A percentile compares a stretch with the other conserved stretches of the same genome.
phyloP scores from a whole-genome alignment of 805 yeast species.

The Yarrowia porcina region DNA sequence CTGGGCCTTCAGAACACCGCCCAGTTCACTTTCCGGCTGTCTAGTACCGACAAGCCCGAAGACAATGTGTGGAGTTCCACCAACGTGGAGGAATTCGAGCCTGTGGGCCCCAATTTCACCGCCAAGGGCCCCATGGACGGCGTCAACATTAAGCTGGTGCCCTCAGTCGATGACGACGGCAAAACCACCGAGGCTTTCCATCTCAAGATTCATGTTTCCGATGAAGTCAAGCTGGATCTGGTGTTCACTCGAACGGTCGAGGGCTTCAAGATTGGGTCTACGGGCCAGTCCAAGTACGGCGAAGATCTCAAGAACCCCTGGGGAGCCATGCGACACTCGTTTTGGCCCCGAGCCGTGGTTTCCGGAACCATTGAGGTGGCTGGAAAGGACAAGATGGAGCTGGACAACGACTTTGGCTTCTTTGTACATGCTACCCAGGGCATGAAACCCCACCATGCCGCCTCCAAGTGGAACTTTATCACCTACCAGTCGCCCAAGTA shows the following conservation, averaged over 20 bases:
- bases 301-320: slow-evolving; percentile 81
- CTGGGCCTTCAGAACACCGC: slow-evolving; percentile 80
- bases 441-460: slow-evolving; percentile 99
- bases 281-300: slow-evolving; percentile 85
- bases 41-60: slow-evolving; percentile 51
- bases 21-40: slow-evolving; percentile 87
- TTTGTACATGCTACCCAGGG: slow-evolving; percentile 97
- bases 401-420: slow-evolving; percentile 54
- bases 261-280: slow-evolving; percentile 85
- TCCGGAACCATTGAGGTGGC: slow-evolving; percentile 57
- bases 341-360: slow-evolving; percentile 88
- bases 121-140: slow-evolving; percentile 54
- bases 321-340: slow-evolving; percentile 95
- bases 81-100: slow-evolving; percentile 70
- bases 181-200: slow-evolving; percentile 37
- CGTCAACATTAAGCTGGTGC: slow-evolving; percentile 58
- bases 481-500: slow-evolving; percentile 76
- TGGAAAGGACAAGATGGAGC: slow-evolving; percentile 13
- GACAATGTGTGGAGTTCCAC: slow-evolving; percentile 86
- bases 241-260: slow-evolving; percentile 58
- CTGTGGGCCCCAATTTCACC: slow-evolving; percentile 71
- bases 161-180: slow-evolving; percentile 50
- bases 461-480: slow-evolving; percentile 92
- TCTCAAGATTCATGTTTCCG: slow-evolving; percentile 60
- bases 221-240: slow-evolving; percentile 69